These are phyloP conservation scores for Agaricus subrufescens DNA, from an alignment of 768 basidiomycete species.

Conservation along the genomic window DNA sequence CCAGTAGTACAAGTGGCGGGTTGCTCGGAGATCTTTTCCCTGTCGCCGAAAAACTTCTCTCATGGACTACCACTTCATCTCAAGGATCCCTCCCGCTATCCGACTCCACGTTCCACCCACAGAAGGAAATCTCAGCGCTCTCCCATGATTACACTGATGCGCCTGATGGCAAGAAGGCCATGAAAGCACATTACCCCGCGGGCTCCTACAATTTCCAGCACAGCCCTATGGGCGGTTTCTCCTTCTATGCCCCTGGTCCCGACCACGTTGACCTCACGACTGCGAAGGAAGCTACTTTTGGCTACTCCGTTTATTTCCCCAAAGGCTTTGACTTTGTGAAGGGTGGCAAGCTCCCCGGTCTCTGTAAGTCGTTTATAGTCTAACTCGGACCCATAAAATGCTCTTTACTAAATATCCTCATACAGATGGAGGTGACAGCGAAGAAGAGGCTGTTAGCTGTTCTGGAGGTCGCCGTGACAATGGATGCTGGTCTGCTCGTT, in stretches of 20 bases:
- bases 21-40: constrained; percentile 37
- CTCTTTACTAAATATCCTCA: constrained; percentile 6
- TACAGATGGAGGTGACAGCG: constrained; percentile 52
- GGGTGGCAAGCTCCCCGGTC: constrained; percentile 71
- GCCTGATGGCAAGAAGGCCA: constrained; percentile 47
- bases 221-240: constrained; percentile 52
- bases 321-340: constrained; percentile 59
- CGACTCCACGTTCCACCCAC: constrained; percentile 41
- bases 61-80: constrained; percentile 41
- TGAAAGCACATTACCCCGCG: constrained; percentile 49
- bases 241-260: constrained; percentile 68
- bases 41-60: constrained; percentile 23
- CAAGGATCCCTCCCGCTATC: constrained; percentile 32
- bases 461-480: constrained; percentile 59
- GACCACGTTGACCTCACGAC: constrained; percentile 43
- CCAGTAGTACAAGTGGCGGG: constrained; percentile 7
- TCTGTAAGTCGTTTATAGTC: constrained; percentile 42
- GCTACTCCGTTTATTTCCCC: constrained; percentile 57
- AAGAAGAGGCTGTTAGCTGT: constrained; percentile 44
- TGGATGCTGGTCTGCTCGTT: constrained; percentile 57
- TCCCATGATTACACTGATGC: constrained; percentile 37
- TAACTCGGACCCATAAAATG: neutral
- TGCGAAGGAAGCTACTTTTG: constrained; percentile 65
- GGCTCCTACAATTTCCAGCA: constrained; percentile 52
- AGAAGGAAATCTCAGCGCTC: constrained; percentile 29